Evolutionary conservation across 1,139 yeast species (phyloP).

Genomic region (Blastobotrys malaysiensis): DNA sequence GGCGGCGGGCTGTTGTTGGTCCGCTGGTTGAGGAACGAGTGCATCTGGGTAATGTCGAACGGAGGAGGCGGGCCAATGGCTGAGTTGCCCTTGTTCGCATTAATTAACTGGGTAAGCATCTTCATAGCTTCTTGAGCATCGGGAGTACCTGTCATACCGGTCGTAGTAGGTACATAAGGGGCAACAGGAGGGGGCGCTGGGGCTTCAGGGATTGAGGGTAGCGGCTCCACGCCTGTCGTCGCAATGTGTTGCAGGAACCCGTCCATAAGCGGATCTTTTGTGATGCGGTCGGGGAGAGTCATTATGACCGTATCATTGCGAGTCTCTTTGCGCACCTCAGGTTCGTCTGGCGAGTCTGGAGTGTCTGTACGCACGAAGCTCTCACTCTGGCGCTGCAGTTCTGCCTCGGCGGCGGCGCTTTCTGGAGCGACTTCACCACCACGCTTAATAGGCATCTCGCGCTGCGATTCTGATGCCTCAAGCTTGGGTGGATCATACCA

Average conservation of each 20-base stretch:
- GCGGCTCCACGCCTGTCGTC: slow-evolving; percentile 24
- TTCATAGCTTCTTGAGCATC: neutral
- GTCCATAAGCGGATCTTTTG: neutral
- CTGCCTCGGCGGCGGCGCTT: slow-evolving; percentile 2
- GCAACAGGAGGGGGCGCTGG: neutral
- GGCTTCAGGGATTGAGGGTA: slow-evolving; percentile 30
- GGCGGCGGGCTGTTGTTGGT: neutral
- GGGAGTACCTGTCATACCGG: neutral
- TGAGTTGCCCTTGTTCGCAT: neutral
- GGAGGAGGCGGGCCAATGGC: neutral
- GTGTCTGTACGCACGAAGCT: slow-evolving; percentile 1
- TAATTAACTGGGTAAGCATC: neutral
- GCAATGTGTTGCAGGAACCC: neutral
- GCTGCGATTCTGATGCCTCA: slow-evolving; percentile 20
- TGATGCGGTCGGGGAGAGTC: neutral
- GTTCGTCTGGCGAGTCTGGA: slow-evolving; percentile 6
- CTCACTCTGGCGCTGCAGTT: slow-evolving; percentile 4
- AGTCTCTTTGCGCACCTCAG: slow-evolving; percentile 24
- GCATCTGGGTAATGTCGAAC: neutral
- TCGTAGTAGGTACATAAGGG: slow-evolving; percentile 8
- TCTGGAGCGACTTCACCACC: slow-evolving; percentile 28
- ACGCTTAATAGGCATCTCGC: slow-evolving; percentile 22
- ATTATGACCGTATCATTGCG: slow-evolving; percentile 6
- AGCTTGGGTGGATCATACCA: slow-evolving; percentile 31
- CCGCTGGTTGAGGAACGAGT: neutral